Percentiles rank a stretch among this genome's conserved stretches.
Conservation (phyloP, 345 rosid genomes). For the Combretum micranthum region DNA sequence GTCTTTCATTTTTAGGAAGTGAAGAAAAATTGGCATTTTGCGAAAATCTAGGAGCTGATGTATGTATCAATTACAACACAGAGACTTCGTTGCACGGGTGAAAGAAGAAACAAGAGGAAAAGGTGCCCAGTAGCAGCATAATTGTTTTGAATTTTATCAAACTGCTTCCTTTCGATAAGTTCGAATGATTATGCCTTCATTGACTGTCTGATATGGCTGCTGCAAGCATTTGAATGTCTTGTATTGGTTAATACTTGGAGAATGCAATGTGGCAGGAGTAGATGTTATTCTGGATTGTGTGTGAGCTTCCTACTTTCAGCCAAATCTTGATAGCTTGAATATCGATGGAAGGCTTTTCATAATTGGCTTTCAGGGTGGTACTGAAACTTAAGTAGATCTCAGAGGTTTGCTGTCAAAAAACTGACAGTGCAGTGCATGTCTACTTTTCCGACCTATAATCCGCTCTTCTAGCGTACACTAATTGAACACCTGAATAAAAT, state of each 20-base stretch:
- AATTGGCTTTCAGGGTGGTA: conserved; percentile 69
- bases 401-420: conserved; percentile 54
- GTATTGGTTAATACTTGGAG: too few species aligned
- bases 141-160: too few species aligned
- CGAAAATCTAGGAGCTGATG: conserved; percentile 85
- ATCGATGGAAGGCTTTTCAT: conserved; percentile 81
- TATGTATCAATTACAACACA: conserved; percentile 83
- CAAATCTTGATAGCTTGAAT: conserved; percentile 69
- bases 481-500: too few species aligned
- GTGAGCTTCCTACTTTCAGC: conserved; percentile 82
- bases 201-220: too few species aligned
- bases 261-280: conserved; percentile 32
- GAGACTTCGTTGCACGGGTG: conserved; percentile 80
- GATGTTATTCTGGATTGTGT: conserved; percentile 80
- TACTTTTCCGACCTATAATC: too few species aligned
- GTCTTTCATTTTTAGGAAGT: conserved; percentile 36
- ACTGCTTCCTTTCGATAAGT: too few species aligned
- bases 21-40: conserved; percentile 74
- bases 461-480: too few species aligned
- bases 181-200: too few species aligned
- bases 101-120: conserved; percentile 83
- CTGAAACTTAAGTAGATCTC: conserved; percentile 49
- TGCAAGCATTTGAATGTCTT: too few species aligned
- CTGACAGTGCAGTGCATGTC: conserved; percentile 75
- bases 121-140: conserved; percentile 25